Evolutionary conservation across 768 basidiomycete species (phyloP), one percentile per base, ranked within the genome.

Genomic region (Mycena galericulata): DNA sequence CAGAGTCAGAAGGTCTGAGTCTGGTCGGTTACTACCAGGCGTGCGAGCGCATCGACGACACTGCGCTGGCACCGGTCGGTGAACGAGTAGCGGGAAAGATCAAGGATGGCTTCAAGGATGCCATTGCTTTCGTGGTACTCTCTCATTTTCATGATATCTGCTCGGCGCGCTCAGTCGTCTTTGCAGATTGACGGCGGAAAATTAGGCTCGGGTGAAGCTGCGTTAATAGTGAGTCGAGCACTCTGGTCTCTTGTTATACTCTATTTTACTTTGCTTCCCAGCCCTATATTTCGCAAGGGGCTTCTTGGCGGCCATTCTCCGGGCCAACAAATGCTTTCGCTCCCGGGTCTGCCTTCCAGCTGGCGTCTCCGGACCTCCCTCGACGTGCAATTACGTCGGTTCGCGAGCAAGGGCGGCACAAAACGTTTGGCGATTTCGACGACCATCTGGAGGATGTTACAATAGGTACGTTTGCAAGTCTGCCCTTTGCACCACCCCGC

Each of bases 11-110:
- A 41, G 81, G 82, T 8, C 75, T 90, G 62, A 80, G 79, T 54
- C 74, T 94, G 1, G 91, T 93, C 5, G 92, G 91, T 1, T 93
- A 92, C 72, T 94, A 94, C 73, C 91, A 94, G 74, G 92, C 91
- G 2, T 89, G 86, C 53, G 90, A 91, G 72, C 81, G 87, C 49
- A 47, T 91, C 45, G 88, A 89, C 38, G 90, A 92, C 62, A 83
- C 81, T 2, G 80, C 86, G 4, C 80, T 95, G 5, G 88, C 86
- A 30, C 88, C 89, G 0, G 88, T 91, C 14, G 90, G 91, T 11
- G 91, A 91, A 75, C 85, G 83, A 56, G 85, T 93, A 5, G 87
- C 86, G 2, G 80, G 82, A 34, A 87, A 86, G 75, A 81, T 95
- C 24, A 83, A 82, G 68, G 78, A 81, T 22, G 79, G 78, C 18